Evolutionary conservation across 2,329 filamentous ascomycete species (phyloP), one percentile per base, ranked within the genome.

Genomic region (Ascochyta pisi): DNA sequence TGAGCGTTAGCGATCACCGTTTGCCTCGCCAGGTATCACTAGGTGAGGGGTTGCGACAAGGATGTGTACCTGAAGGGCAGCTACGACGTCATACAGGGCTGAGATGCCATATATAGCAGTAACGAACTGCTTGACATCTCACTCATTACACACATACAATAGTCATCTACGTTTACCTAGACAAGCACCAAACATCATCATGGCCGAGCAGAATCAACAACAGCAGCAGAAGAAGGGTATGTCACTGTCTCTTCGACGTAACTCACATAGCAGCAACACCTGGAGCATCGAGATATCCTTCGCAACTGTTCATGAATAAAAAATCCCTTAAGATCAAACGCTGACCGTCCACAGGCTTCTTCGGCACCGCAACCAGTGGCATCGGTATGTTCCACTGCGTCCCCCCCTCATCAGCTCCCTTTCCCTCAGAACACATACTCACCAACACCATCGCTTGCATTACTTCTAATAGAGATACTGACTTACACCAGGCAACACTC

Each of bases 341-440:
- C 43, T 57, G 24, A 58, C 35, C n/a, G 1, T 27, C 34, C 10
- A 43, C 49, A 72, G 71, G 69, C 53, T 66, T 74, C 61, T 73
- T 73, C 59, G 65, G 69, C 50, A 72, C 71, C 49, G 70, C 67
- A 33, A 63, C 69, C 4, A 62, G 69, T 48, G 73, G 71, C 15
- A 40, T 74, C 39, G 66, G 69, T 74, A 65, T 24, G 58, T 59
- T 15, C 33, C 12, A 7, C 15, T 56, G 26, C 26, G 19, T 15
- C 43, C 34, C 31, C 15, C 6, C 26, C 12, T 29, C 27, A 16
- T n/a, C 15, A 44, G 6, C 4, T 38, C 34, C 12, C 15, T 47
- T 39, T 35, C 22, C 34, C 19, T 22, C 15, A 40, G 10, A 6
- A 37, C 6, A n/a, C 39, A 12, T 12, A 23, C 34, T 8, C 3